A percentile compares a stretch with the other conserved stretches of the same genome.
phyloP scores from a whole-genome alignment of 306 rosid species.

The Boehmeria nivea region DNA sequence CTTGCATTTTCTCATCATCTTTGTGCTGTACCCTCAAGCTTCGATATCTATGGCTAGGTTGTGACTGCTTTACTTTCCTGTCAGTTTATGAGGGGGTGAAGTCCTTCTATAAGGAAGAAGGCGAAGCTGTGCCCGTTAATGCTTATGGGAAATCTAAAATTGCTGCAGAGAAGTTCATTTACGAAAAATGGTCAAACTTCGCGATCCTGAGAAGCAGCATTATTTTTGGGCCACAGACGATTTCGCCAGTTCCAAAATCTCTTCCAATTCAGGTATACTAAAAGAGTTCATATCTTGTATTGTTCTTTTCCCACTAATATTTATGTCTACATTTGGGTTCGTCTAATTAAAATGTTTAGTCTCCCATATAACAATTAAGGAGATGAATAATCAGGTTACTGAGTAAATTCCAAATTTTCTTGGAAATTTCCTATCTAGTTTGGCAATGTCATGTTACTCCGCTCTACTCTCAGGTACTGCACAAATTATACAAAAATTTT shows the following conservation, averaged over 20 bases:
- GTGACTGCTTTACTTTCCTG: slow-evolving; percentile 20
- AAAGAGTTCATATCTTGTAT: slow-evolving; percentile 4
- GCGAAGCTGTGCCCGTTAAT: slow-evolving; percentile 57
- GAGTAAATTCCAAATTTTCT: no score
- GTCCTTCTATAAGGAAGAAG: slow-evolving; percentile 87
- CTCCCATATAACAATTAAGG: no score
- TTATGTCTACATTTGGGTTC: neutral
- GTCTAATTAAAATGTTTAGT: no score
- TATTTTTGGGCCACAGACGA: slow-evolving; percentile 84
- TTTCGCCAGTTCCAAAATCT: slow-evolving; percentile 81
- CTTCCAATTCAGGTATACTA: slow-evolving; percentile 79
- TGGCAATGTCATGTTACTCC: no score
- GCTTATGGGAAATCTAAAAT: slow-evolving; percentile 83
- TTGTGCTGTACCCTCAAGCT: neutral
- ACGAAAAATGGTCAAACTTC: slow-evolving; percentile 55
- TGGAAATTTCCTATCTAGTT: no score
- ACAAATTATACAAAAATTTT: no score
- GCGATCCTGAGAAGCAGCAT: slow-evolving; percentile 92
- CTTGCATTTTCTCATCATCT: no score
- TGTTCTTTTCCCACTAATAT: neutral
- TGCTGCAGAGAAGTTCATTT: slow-evolving; percentile 68
- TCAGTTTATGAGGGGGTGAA: slow-evolving; percentile 87
- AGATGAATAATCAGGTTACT: neutral
- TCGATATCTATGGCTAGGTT: neutral
- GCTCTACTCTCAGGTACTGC: no score